Percentiles rank a stretch among this genome's conserved stretches.
Evolutionary conservation across 2,329 filamentous ascomycete genomes (phyloP).

Genomic region (Penicillium sp.): DNA sequence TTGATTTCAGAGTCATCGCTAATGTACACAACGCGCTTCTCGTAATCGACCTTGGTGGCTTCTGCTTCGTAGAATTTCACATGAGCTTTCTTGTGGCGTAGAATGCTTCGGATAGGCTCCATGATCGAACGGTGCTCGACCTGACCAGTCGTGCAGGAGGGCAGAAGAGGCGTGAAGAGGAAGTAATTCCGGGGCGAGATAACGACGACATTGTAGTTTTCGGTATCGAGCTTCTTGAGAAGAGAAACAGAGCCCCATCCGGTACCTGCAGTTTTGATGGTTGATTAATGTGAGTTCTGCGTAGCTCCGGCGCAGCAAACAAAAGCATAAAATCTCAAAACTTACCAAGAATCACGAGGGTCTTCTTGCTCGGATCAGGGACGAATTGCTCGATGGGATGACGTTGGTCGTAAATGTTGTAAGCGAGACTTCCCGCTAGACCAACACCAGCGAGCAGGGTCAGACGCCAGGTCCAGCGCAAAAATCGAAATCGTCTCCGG

Average conservation of each 20-base stretch:
- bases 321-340: constrained; percentile 11
- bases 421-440: constrained; percentile 72
- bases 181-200: constrained; percentile 99
- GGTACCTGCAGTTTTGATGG: constrained; percentile 65
- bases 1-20: constrained; percentile 93
- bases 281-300: constrained; percentile 1
- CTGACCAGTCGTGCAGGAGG: constrained; percentile 94
- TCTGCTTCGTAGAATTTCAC: constrained; percentile 99
- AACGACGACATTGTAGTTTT: constrained; percentile 98
- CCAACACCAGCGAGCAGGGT: constrained; percentile 77
- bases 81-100: constrained; percentile 89
- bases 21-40: constrained; percentile 86
- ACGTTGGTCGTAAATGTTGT: constrained; percentile 80
- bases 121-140: constrained; percentile 99
- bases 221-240: constrained; percentile 96
- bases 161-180: constrained; percentile 96
- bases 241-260: constrained; percentile 97
- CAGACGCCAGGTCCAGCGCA: constrained; percentile 83
- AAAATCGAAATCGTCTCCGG: constrained; percentile 68
- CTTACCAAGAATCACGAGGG: constrained; percentile 89
- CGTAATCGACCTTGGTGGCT: constrained; percentile 91
- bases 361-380: constrained; percentile 92
- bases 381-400: constrained; percentile 79
- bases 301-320: background rate
- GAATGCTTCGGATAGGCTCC: constrained; percentile 96